phyloP scores from a whole-genome alignment of 352 stramenopile genomes.

The Pythium rishiriense region DNA sequence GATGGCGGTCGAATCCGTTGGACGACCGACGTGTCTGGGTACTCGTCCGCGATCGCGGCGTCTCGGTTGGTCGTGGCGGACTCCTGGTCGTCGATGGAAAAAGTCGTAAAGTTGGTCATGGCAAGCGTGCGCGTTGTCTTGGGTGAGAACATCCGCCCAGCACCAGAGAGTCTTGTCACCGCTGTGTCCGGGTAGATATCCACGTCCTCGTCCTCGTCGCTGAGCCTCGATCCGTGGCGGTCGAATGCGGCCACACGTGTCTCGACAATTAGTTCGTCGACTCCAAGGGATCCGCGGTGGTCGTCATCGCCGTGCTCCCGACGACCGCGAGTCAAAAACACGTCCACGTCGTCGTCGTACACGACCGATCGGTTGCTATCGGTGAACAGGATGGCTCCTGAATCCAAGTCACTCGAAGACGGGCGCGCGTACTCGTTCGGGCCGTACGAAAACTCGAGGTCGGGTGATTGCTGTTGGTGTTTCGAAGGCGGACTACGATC shows the following conservation, averaged over 20 bases:
- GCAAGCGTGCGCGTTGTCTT: background rate
- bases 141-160: constrained; percentile 13
- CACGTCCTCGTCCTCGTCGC: constrained; percentile 2
- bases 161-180: background rate
- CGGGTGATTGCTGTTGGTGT: background rate
- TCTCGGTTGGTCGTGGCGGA: too few relatives aligned
- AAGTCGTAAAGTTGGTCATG: background rate
- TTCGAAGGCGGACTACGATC: background rate
- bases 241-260: too few relatives aligned
- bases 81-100: background rate
- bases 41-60: too few relatives aligned
- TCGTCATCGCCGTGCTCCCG: background rate
- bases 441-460: background rate
- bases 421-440: background rate
- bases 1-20: background rate
- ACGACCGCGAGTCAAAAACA: background rate
- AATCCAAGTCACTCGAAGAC: background rate
- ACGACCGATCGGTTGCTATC: background rate
- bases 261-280: background rate
- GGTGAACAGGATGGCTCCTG: background rate
- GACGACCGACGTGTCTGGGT: background rate
- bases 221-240: too few relatives aligned
- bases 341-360: background rate
- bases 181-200: constrained; percentile 14
- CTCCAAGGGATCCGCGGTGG: background rate